phyloP scores from a whole-genome alignment of 2,329 filamentous ascomycete genomes.

The Pseudocercospora macadamiae region DNA sequence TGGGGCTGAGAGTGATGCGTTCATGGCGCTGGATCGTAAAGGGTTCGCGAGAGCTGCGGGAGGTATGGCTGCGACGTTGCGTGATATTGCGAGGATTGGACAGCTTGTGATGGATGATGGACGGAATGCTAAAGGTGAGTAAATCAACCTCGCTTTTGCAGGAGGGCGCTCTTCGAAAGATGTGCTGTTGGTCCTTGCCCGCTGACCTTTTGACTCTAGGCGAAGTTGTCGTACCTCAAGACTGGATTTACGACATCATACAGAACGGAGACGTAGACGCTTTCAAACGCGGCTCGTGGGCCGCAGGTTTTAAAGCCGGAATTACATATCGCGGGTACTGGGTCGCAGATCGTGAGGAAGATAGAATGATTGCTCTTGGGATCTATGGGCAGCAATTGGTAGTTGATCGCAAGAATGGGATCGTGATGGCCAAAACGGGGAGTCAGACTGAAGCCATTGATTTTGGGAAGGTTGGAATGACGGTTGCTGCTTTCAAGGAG shows the following conservation, averaged over 20 bases:
- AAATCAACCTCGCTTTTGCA: no score
- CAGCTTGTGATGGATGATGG: conserved; percentile 22
- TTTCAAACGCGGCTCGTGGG: conserved; percentile 10
- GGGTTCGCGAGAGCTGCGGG: conserved; percentile 28
- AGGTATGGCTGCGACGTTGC: conserved; percentile 27
- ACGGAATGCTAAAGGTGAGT: background rate
- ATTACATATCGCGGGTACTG: conserved; percentile 27
- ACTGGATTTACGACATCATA: conserved; percentile 31
- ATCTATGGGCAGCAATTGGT: conserved; percentile 29
- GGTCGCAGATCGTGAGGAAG: conserved; percentile 12
- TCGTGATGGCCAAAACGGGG: conserved; percentile 30
- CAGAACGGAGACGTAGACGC: conserved; percentile 11
- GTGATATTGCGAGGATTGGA: conserved; percentile 29
- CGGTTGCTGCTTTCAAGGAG: conserved; percentile 19
- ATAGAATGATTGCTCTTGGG: conserved; percentile 24
- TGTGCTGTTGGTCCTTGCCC: no score
- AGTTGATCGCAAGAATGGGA: conserved; percentile 27
- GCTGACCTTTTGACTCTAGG: no score
- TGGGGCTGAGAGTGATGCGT: conserved; percentile 30
- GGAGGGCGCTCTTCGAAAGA: no score
- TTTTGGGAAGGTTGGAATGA: conserved; percentile 15
- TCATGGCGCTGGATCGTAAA: conserved; percentile 24
- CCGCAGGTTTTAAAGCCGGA: background rate
- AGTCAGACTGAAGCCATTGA: conserved; percentile 17
- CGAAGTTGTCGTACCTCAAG: conserved; percentile 19